Percentiles rank a stretch among this genome's conserved stretches.
These are phyloP conservation scores for Pseudoneurospora amorphoporcata DNA, from an alignment of 495 filamentous ascomycete genomes.

Conservation along the genomic window DNA sequence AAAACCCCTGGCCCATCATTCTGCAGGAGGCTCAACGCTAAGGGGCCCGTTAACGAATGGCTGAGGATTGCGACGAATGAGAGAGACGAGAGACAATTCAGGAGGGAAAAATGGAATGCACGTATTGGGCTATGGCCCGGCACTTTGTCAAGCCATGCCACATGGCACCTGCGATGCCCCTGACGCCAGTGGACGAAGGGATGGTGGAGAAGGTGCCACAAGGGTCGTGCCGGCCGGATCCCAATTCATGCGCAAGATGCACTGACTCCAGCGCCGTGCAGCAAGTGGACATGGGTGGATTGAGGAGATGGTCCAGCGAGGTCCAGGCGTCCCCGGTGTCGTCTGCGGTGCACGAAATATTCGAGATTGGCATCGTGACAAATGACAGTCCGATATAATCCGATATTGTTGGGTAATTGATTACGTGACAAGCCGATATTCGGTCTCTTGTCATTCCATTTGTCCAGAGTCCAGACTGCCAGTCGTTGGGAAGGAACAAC, in stretches of 20 bases:
- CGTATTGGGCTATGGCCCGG: not conserved
- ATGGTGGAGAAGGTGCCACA: not conserved
- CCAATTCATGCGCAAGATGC: not conserved
- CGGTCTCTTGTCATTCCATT: not conserved
- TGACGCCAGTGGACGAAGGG: not conserved
- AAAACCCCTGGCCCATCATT: not conserved
- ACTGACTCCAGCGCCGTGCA: not conserved
- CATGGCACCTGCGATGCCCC: not conserved
- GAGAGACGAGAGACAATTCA: not conserved
- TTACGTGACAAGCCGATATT: not conserved
- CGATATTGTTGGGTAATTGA: not conserved
- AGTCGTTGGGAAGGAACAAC: not conserved
- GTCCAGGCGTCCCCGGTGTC: not conserved
- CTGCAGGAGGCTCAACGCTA: not conserved
- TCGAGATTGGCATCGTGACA: not conserved
- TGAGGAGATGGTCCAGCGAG: not conserved
- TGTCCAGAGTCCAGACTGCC: not conserved
- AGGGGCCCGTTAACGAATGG: not conserved
- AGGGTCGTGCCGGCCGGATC: not conserved
- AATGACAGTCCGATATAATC: not conserved
- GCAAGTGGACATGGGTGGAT: not conserved
- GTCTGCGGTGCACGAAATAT: not conserved
- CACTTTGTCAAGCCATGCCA: not conserved
- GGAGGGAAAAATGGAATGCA: not conserved
- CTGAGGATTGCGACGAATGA: not conserved